phyloP scores from a whole-genome alignment of 257 asterid genomes.

The Solanum peruvianum region DNA sequence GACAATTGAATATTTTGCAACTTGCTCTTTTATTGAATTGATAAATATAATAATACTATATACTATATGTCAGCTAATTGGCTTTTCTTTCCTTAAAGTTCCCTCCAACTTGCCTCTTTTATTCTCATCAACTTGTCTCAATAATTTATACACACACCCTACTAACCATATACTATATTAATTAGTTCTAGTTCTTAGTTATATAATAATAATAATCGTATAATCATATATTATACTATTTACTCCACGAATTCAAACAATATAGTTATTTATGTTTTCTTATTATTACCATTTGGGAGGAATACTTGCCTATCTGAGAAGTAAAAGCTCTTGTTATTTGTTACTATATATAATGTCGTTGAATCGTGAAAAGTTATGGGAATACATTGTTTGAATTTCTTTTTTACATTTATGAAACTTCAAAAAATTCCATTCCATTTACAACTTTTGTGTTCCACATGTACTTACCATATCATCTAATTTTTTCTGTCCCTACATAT shows the following conservation, averaged over 20 bases:
- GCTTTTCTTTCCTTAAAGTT: neutral
- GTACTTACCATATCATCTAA: neutral
- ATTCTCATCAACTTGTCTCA: neutral
- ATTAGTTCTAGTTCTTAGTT: neutral
- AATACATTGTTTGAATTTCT: neutral
- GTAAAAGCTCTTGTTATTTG: too few relatives aligned
- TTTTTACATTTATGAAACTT: neutral
- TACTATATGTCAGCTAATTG: neutral
- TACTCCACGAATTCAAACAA: too few relatives aligned
- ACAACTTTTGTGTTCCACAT: neutral
- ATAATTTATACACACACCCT: neutral
- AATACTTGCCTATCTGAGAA: too few relatives aligned
- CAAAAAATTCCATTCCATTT: neutral
- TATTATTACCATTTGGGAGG: too few relatives aligned
- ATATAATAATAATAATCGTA: too few relatives aligned
- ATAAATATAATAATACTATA: neutral
- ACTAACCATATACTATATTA: neutral
- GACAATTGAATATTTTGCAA: neutral
- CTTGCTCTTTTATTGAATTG: neutral
- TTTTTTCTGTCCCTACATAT: neutral
- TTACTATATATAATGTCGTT: too few relatives aligned
- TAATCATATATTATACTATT: too few relatives aligned
- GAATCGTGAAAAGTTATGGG: too few relatives aligned
- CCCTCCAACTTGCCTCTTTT: neutral
- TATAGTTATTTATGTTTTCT: too few relatives aligned